phyloP scores from a whole-genome alignment of 2,329 filamentous ascomycete genomes.

The Diaporthe sp. region DNA sequence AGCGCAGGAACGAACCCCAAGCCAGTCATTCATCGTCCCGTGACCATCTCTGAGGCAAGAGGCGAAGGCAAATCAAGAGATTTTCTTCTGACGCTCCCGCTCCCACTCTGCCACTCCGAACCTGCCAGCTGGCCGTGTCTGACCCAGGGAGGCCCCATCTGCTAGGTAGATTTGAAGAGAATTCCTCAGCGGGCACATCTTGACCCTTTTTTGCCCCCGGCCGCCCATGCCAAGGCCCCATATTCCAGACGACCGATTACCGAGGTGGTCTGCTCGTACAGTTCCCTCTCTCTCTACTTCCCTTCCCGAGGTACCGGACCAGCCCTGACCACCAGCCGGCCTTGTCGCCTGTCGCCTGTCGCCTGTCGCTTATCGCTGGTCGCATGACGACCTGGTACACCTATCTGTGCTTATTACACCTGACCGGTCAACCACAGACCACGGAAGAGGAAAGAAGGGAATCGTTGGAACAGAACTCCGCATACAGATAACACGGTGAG shows the following conservation, averaged over 20 bases:
- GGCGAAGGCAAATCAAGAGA: constrained; percentile 20
- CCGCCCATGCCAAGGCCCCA: constrained; percentile 17
- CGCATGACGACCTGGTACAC: constrained; percentile 3
- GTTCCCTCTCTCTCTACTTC: not conserved
- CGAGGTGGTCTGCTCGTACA: not conserved
- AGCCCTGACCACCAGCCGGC: not conserved
- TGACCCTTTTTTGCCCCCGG: constrained; percentile 17
- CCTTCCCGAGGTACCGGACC: not conserved
- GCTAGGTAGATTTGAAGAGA: constrained; percentile 21
- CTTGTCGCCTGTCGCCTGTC: not conserved
- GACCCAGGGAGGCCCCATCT: constrained; percentile 15
- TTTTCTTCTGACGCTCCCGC: not conserved
- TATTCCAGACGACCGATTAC: constrained; percentile 14
- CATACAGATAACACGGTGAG: not conserved
- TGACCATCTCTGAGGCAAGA: constrained; percentile 36
- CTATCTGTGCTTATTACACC: not conserved
- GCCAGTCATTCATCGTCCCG: constrained; percentile 33
- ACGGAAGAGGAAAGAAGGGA: not conserved
- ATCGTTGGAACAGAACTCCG: not conserved
- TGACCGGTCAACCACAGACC: constrained; percentile 16
- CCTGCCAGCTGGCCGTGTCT: constrained; percentile 24
- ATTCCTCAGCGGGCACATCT: constrained; percentile 31
- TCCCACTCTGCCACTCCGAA: not conserved
- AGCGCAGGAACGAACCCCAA: constrained; percentile 38
- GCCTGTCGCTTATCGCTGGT: not conserved